Conservation (phyloP, 1,139 yeast genomes). For the Taphrina deformans region DNA sequence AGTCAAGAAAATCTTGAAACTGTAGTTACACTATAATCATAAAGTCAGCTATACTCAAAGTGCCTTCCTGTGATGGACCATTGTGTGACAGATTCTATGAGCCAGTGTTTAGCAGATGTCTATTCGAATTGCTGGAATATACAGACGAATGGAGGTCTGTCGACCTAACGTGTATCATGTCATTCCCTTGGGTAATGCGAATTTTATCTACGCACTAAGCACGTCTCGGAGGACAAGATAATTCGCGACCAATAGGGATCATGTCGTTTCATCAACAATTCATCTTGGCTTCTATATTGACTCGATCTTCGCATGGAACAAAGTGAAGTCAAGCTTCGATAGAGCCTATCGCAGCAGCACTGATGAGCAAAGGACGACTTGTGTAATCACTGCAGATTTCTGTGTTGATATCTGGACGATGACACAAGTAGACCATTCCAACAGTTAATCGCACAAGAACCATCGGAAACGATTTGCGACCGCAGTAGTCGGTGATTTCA, state of each 20-base stretch:
- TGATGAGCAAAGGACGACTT: background rate
- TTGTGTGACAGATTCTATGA: too few species aligned
- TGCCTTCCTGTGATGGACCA: too few species aligned
- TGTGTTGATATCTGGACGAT: background rate
- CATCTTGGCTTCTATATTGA: constrained; percentile 26
- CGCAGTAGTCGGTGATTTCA: too few species aligned
- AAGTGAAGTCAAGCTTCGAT: constrained; percentile 20
- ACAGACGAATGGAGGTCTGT: too few species aligned
- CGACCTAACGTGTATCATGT: too few species aligned
- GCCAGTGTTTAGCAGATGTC: too few species aligned
- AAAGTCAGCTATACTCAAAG: background rate
- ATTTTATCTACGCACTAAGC: constrained; percentile 9
- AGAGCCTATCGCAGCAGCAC: constrained; percentile 2
- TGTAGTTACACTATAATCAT: background rate
- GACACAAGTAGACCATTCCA: background rate
- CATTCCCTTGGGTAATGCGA: constrained; percentile 29
- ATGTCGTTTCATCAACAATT: constrained; percentile 10
- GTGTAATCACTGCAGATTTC: background rate
- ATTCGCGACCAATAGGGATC: constrained; percentile 26
- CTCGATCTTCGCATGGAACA: constrained; percentile 7
- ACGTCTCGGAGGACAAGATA: constrained; percentile 14
- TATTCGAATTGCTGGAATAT: too few species aligned
- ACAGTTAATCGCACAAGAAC: too few species aligned
- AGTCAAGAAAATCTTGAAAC: constrained; percentile 9
- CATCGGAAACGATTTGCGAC: too few species aligned